Evolutionary conservation across 2,329 filamentous ascomycete genomes (phyloP).

Genomic region (Colletotrichum limetticola): DNA sequence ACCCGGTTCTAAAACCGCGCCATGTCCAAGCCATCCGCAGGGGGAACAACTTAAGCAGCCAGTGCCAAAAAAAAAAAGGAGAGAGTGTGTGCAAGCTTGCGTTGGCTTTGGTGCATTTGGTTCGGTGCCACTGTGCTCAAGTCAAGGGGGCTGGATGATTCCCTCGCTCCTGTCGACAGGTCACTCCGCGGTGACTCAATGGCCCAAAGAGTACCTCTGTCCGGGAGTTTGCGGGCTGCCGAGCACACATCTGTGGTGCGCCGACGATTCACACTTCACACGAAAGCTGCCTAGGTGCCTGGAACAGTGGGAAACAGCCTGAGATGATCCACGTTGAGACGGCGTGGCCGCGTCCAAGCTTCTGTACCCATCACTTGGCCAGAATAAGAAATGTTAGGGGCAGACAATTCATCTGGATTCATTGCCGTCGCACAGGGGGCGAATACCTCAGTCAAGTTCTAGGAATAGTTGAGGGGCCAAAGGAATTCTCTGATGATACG

Average conservation of each 20-base stretch:
- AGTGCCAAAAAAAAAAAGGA: conserved; percentile 2
- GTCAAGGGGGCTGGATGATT: conserved; percentile 7
- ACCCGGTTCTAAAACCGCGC: conserved; percentile 7
- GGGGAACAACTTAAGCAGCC: conserved; percentile 1
- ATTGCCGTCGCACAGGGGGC: neutral
- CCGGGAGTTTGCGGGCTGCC: conserved; percentile 10
- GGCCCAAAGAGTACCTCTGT: conserved; percentile 7
- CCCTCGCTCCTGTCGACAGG: neutral
- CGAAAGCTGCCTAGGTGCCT: conserved; percentile 17
- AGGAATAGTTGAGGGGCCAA: neutral
- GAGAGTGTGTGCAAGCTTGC: neutral
- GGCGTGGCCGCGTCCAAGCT: conserved; percentile 28
- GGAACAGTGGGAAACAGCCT: neutral
- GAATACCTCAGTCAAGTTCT: neutral
- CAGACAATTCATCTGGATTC: conserved; percentile 31
- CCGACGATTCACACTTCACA: conserved; percentile 1
- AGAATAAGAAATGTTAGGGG: conserved; percentile 31
- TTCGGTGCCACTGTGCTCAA: neutral
- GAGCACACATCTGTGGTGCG: neutral
- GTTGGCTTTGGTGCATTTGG: neutral
- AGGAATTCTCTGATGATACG: neutral
- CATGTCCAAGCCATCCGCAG: conserved; percentile 27
- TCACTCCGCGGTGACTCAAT: neutral
- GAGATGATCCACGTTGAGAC: conserved; percentile 11
- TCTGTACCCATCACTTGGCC: neutral